Conservation (phyloP, 768 basidiomycete genomes). For the Myochromella boudieri region DNA sequence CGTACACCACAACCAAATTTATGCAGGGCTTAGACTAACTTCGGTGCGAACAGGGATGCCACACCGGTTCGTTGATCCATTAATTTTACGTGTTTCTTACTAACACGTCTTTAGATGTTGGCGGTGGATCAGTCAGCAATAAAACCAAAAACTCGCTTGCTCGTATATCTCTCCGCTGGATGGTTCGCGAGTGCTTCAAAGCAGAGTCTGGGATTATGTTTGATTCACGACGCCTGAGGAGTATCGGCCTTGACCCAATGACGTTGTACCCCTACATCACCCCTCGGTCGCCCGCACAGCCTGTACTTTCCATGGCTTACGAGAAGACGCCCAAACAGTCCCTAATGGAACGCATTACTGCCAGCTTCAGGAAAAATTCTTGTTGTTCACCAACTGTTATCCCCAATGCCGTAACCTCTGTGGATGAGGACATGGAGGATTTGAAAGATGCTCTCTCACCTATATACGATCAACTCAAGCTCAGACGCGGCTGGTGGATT, state of each 20-base stretch:
- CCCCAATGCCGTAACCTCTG: neutral
- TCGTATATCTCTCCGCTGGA: constrained; percentile 62
- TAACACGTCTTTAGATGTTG: constrained; percentile 39
- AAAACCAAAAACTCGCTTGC: constrained; percentile 40
- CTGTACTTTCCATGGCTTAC: constrained; percentile 11
- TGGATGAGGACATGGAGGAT: constrained; percentile 51
- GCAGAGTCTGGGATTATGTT: constrained; percentile 61
- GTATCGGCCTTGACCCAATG: constrained; percentile 42
- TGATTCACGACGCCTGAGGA: constrained; percentile 40
- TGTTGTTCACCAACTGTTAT: constrained; percentile 12
- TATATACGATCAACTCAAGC: constrained; percentile 50
- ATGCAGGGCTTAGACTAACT: neutral
- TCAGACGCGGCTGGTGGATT: constrained; percentile 52
- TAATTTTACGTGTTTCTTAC: neutral
- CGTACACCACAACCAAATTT: constrained; percentile 8
- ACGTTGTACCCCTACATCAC: constrained; percentile 36
- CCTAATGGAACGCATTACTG: neutral
- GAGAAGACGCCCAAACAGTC: neutral
- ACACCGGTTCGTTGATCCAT: constrained; percentile 32
- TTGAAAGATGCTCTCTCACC: constrained; percentile 46
- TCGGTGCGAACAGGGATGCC: constrained; percentile 38
- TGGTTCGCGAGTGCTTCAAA: constrained; percentile 68
- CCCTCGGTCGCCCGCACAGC: constrained; percentile 31
- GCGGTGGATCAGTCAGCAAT: constrained; percentile 56
- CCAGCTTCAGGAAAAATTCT: constrained; percentile 1